Percentiles rank a stretch among this genome's conserved stretches.
Evolutionary conservation across 2,329 filamentous ascomycete genomes (phyloP).

Genomic region (Phoma sp.): DNA sequence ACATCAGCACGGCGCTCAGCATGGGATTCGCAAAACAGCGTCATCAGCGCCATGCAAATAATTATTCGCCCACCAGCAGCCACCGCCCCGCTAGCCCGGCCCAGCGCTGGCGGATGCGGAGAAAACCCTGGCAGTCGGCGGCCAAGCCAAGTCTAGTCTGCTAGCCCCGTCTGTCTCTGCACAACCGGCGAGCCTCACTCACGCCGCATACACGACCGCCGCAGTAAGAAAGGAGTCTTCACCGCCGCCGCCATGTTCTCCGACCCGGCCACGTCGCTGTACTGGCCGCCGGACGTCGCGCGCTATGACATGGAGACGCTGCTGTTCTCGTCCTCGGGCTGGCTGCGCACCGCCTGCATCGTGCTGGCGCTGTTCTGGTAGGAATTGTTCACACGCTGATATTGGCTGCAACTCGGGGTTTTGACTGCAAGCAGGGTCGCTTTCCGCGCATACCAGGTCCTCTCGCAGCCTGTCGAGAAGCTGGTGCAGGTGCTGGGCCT

Average conservation of each 20-base stretch:
- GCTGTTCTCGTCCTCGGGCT: slow-evolving; percentile 43
- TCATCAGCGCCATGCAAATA: neutral
- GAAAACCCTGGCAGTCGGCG: neutral
- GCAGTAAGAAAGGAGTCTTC: neutral
- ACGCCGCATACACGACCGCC: neutral
- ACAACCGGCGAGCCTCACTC: neutral
- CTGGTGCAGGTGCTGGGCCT: slow-evolving; percentile 90
- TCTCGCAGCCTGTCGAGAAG: slow-evolving; percentile 88
- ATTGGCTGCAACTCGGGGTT: slow-evolving; percentile 16
- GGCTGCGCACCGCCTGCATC: slow-evolving; percentile 45
- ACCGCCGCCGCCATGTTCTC: slow-evolving; percentile 38
- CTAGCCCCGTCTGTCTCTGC: neutral
- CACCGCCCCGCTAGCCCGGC: neutral
- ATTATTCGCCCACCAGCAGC: neutral
- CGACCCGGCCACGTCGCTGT: slow-evolving; percentile 38
- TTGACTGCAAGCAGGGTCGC: slow-evolving; percentile 67
- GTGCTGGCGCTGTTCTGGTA: slow-evolving; percentile 43
- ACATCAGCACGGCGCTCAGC: neutral
- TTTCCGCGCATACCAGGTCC: slow-evolving; percentile 83
- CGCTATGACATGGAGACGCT: slow-evolving; percentile 46
- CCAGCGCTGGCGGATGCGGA: neutral
- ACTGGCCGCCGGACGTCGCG: slow-evolving; percentile 43
- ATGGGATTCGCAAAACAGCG: neutral
- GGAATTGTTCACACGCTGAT: too few species aligned
- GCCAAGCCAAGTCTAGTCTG: neutral